A percentile compares a stretch with the other conserved stretches of the same genome.
phyloP scores from a whole-genome alignment of 192 early-diverging fungal species.

The Lunasporangiospora selenospora region DNA sequence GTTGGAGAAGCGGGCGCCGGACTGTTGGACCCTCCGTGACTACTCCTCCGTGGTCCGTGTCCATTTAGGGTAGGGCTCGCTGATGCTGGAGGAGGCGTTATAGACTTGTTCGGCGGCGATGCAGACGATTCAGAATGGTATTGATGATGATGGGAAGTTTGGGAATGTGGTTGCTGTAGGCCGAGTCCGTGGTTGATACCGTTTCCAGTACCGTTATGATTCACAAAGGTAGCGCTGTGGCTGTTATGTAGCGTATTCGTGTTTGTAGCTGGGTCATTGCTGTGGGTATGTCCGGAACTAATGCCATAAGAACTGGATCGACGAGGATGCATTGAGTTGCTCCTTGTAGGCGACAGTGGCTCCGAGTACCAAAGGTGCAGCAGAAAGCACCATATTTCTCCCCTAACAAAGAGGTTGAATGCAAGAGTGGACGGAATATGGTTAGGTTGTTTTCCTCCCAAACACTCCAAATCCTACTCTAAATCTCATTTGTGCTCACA shows the following conservation, averaged over 20 bases:
- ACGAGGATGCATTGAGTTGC: conserved; percentile 13
- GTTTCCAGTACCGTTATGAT: not conserved
- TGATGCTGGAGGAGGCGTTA: too few species aligned
- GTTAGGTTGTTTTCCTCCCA: too few species aligned
- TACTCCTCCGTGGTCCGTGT: too few species aligned
- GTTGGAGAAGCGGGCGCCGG: conserved; percentile 36
- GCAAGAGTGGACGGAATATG: too few species aligned
- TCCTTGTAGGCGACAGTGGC: conserved; percentile 13
- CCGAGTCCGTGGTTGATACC: too few species aligned
- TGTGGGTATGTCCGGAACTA: too few species aligned
- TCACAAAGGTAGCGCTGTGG: not conserved
- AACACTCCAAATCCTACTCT: too few species aligned
- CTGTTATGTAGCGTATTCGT: not conserved
- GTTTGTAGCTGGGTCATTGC: conserved; percentile 1
- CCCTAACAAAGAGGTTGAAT: conserved; percentile 11
- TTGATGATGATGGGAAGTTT: not conserved
- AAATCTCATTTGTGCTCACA: too few species aligned
- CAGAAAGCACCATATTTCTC: conserved; percentile 45
- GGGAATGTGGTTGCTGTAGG: too few species aligned
- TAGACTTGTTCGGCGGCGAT: conserved; percentile 1
- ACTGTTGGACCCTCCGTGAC: conserved; percentile 13
- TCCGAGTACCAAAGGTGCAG: conserved; percentile 47
- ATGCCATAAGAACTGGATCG: conserved; percentile 18
- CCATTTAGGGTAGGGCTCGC: too few species aligned
- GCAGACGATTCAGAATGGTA: not conserved